Percentiles rank a stretch among this genome's conserved stretches.
Evolutionary conservation across 2,329 filamentous ascomycete species (phyloP).

Genomic region (Monosporascus sp.): DNA sequence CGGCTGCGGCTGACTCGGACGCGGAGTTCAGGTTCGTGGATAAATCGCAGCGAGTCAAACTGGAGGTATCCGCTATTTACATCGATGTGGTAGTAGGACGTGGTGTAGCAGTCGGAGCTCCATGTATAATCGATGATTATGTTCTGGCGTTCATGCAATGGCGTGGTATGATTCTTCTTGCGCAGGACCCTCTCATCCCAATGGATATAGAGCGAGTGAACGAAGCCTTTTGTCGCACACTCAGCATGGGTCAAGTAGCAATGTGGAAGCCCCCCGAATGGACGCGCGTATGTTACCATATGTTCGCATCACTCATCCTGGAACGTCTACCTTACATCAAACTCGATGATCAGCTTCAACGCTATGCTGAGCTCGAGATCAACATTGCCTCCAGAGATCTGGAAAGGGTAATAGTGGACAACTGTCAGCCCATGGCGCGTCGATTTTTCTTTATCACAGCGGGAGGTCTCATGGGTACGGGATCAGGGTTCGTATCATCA

Average conservation of each 20-base stretch:
- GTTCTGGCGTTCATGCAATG: slow-evolving; percentile 33
- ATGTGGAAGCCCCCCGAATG: slow-evolving; percentile 12
- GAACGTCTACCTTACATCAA: slow-evolving; percentile 13
- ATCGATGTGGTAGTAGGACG: slow-evolving; percentile 19
- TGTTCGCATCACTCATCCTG: slow-evolving; percentile 14
- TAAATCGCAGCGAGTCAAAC: slow-evolving; percentile 16
- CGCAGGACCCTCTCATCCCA: background rate
- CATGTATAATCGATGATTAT: slow-evolving; percentile 23
- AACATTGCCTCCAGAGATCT: background rate
- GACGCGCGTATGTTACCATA: slow-evolving; percentile 14
- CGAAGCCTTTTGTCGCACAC: slow-evolving; percentile 24
- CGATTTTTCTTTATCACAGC: slow-evolving; percentile 20
- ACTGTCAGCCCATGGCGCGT: slow-evolving; percentile 18
- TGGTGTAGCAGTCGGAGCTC: slow-evolving; percentile 25
- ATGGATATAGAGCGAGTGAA: background rate
- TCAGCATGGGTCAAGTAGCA: slow-evolving; percentile 22
- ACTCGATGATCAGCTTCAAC: slow-evolving; percentile 9
- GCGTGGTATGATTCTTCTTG: slow-evolving; percentile 21
- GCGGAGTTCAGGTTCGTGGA: slow-evolving; percentile 18
- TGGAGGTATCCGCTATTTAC: slow-evolving; percentile 26
- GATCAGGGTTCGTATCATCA: slow-evolving; percentile 24
- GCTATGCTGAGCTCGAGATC: background rate
- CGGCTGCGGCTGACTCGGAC: slow-evolving; percentile 9
- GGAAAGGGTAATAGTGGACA: slow-evolving; percentile 7
- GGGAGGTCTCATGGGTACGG: slow-evolving; percentile 24